Conservation (phyloP, 2,329 filamentous ascomycete species). For the Penicillium freii region DNA sequence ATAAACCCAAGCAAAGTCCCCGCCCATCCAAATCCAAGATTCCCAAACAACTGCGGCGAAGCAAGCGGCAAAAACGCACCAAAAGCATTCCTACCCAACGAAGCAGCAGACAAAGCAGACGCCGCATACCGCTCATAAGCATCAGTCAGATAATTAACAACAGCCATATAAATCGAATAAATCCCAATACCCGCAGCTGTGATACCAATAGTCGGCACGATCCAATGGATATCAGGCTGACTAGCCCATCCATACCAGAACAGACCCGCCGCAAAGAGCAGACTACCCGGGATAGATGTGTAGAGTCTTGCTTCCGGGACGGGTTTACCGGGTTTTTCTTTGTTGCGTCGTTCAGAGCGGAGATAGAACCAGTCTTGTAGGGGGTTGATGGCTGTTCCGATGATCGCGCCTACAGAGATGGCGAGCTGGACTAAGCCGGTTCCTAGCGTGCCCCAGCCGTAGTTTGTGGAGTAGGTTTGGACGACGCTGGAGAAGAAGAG, state of each 20-base stretch:
- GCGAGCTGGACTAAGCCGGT: conserved; percentile 44
- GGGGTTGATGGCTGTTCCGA: conserved; percentile 43
- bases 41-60: conserved; percentile 42
- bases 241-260: conserved; percentile 41
- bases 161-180: conserved; percentile 48
- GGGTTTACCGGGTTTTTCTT: conserved; percentile 38
- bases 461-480: conserved; percentile 41
- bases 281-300: conserved; percentile 41
- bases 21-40: conserved; percentile 46
- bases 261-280: conserved; percentile 37
- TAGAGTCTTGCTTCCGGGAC: conserved; percentile 47
- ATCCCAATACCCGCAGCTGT: conserved; percentile 43
- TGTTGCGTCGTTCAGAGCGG: conserved; percentile 27
- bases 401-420: conserved; percentile 43
- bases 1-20: conserved; percentile 46
- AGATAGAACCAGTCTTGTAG: conserved; percentile 37
- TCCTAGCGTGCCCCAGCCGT: conserved; percentile 35
- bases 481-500: conserved; percentile 44
- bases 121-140: conserved; percentile 51
- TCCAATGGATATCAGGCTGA: conserved; percentile 32
- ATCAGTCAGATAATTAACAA: conserved; percentile 50
- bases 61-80: conserved; percentile 49
- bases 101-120: conserved; percentile 48
- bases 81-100: conserved; percentile 46
- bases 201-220: conserved; percentile 34